Conservation (phyloP, 1,284 basidiomycete species). For the Sphagnurus paluster region DNA sequence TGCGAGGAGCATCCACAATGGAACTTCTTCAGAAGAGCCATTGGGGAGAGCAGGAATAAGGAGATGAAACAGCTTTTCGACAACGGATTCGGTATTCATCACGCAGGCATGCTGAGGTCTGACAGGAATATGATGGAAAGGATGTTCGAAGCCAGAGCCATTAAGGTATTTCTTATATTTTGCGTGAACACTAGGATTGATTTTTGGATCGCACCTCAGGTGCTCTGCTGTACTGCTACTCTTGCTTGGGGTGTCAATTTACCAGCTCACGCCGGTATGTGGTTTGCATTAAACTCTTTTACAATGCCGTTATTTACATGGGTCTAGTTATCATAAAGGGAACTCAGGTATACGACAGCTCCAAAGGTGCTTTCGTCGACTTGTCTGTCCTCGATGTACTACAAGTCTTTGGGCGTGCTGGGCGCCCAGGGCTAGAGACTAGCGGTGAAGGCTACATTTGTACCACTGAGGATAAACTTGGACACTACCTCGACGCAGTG, state of each 20-base stretch:
- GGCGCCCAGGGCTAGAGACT: slow-evolving; percentile 92
- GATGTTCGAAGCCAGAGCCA: slow-evolving; percentile 89
- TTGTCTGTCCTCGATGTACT: slow-evolving; percentile 95
- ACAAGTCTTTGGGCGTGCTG: slow-evolving; percentile 97
- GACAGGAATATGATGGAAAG: slow-evolving; percentile 96
- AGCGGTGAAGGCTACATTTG: slow-evolving; percentile 98
- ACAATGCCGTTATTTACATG: slow-evolving; percentile 4
- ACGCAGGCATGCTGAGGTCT: slow-evolving; percentile 95
- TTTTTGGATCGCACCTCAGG: slow-evolving; percentile 45
- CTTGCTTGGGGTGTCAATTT: slow-evolving; percentile 99
- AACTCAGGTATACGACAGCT: slow-evolving; percentile 93
- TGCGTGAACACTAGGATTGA: not conserved
- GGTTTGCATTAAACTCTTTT: slow-evolving; percentile 2
- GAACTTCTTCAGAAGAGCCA: slow-evolving; percentile 74
- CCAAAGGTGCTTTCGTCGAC: slow-evolving; percentile 89
- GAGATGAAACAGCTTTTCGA: slow-evolving; percentile 98
- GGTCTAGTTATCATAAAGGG: slow-evolving; percentile 91
- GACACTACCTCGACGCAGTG: slow-evolving; percentile 90
- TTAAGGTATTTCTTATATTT: slow-evolving; percentile 69
- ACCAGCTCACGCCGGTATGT: slow-evolving; percentile 91
- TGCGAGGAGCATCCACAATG: slow-evolving; percentile 80
- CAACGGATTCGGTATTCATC: slow-evolving; percentile 95
- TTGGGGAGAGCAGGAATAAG: slow-evolving; percentile 85
- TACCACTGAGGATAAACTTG: slow-evolving; percentile 90
- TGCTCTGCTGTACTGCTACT: slow-evolving; percentile 97